Conservation (phyloP, 164 flowering plant species). For the Akebia trifoliata region DNA sequence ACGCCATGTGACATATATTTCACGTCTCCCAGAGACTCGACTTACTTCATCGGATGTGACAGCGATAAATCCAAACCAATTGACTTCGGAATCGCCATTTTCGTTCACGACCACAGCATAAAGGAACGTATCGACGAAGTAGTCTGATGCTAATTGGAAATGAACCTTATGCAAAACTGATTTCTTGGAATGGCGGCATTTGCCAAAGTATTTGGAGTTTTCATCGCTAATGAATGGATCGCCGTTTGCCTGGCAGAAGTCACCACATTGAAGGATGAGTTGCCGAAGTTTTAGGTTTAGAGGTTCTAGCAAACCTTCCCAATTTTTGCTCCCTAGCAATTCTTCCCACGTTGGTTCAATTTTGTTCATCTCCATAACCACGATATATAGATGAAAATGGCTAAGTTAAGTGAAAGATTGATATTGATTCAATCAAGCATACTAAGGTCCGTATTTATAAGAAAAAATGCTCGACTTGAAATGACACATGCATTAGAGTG, state of each 20-base stretch:
- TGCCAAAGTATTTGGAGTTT: conserved; percentile 70
- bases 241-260: conserved; percentile 75
- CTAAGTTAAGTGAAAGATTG: too few species aligned
- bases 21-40: conserved; percentile 49
- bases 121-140: conserved; percentile 42
- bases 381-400: too few species aligned
- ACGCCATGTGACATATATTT: conserved; percentile 63
- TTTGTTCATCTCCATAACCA: conserved; percentile 8
- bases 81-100: conserved; percentile 78
- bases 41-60: conserved; percentile 46
- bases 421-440: too few species aligned
- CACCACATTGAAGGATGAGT: conserved; percentile 81
- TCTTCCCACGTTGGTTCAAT: conserved; percentile 48
- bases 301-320: conserved; percentile 64
- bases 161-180: conserved; percentile 50
- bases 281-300: conserved; percentile 53
- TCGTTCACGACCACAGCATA: conserved; percentile 76
- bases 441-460: too few species aligned
- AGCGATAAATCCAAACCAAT: conserved; percentile 87
- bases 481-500: too few species aligned
- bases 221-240: conserved; percentile 84
- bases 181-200: conserved; percentile 58
- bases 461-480: too few species aligned
- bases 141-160: conserved; percentile 28
- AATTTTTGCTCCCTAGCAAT: conserved; percentile 55